Evolutionary conservation across 2,329 filamentous ascomycete genomes (phyloP), one percentile per base, ranked within the genome.

Genomic region (Monosporascus sp.): DNA sequence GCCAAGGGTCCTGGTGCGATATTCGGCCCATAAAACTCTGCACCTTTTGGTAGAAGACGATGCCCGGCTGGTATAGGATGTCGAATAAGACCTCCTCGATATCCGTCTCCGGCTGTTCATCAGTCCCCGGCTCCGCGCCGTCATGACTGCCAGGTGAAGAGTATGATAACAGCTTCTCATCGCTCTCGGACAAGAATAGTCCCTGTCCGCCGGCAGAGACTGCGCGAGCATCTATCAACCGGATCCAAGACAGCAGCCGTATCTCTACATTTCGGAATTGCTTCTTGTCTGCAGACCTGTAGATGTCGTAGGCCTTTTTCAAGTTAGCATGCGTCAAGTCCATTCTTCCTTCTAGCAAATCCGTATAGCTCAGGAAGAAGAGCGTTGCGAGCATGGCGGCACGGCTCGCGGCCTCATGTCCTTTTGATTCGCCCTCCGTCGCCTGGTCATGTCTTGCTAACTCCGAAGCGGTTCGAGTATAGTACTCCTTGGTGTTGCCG

Each of bases 1-100:
- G 79, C 77, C 78, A 82, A 1, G 74, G 78, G 52, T 82, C 78
- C 51, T 82, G 81, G 52, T 76, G 74, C 7, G 79, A 78, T 48
- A 82, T 81, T 5, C 78, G 72, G 2, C 79, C 79, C 68, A 81
- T 80, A 60, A 82, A 81, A 37, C 75, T 78, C 60, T 80, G 79
- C 0, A 82, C 77, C 55, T 81, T 79, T 52, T 82, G 79, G 57
- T 79, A 83, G 63, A 84, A 83, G 3, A 78, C 68, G 20, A 81
- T 74, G 0, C 78, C 78, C 0, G 78, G 79, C n/a, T 79, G 75
- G 56, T 80, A 81, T 3, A 82, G 64, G 0, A 78, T 72, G 54
- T 81, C 77, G 54, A 81, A 81, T 0, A 83, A 65, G 1, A 78
- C 73, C 41, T 81, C 77, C 48, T 80, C 76, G 14, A 73, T 72